phyloP scores from a whole-genome alignment of 1,284 basidiomycete genomes.

The Marasmius fiardii region DNA sequence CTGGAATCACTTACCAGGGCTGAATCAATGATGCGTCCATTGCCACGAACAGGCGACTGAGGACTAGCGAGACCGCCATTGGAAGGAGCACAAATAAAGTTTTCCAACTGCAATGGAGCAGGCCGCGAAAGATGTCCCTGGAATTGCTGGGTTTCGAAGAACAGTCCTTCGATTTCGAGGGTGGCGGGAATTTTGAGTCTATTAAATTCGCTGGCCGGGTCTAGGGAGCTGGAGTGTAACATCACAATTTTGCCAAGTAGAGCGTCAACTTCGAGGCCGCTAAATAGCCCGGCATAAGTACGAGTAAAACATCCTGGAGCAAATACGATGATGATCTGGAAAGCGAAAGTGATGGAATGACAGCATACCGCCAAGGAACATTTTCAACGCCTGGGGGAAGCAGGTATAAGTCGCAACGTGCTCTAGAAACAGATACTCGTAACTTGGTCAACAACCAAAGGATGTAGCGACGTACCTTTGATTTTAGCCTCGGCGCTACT shows the following conservation, averaged over 20 bases:
- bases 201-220: conserved; percentile 41
- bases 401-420: conserved; percentile 71
- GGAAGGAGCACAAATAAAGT: conserved; percentile 37
- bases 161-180: conserved; percentile 59
- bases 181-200: conserved; percentile 47
- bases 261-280: conserved; percentile 54
- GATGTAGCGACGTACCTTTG: conserved; percentile 44
- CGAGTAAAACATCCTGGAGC: conserved; percentile 15
- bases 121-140: conserved; percentile 39
- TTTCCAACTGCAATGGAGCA: conserved; percentile 37
- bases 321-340: conserved; percentile 11
- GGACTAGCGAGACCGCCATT: conserved; percentile 55
- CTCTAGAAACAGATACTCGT: conserved; percentile 38
- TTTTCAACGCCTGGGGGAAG: conserved; percentile 70
- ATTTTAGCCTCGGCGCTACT: conserved; percentile 71
- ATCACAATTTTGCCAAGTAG: conserved; percentile 61
- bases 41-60: conserved; percentile 42
- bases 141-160: conserved; percentile 35
- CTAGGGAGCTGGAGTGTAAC: conserved; percentile 50
- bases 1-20: conserved; percentile 39
- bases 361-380: conserved; percentile 65
- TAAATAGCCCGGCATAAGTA: conserved; percentile 40
- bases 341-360: conserved; percentile 2
- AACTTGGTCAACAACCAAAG: background rate
- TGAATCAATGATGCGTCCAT: conserved; percentile 48